Base-by-base conservation (phyloP, 352 stramenopile species). In the Halophytophthora polymorphica region DNA sequence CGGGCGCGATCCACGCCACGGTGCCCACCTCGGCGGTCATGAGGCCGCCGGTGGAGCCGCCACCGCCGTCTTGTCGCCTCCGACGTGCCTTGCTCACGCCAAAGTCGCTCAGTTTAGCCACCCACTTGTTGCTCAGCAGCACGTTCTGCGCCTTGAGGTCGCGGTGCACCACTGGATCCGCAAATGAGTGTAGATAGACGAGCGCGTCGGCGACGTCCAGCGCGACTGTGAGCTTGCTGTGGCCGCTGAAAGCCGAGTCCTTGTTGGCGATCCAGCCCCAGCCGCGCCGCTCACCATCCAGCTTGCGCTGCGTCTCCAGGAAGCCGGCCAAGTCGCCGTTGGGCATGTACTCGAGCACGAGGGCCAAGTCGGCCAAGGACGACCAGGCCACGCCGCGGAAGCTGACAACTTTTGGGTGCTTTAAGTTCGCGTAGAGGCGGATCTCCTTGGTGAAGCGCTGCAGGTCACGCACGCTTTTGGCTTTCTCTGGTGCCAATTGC, bases 91-190 rank as follows among this genome's bases (percentile, higher is more conserved):
- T 73, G 43, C 71, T 83, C 11, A 77, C 61, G n/a, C 72, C 72
- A 62, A 86, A 86, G 46, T 86, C 75, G 18, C 64, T 79, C 29
- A 84, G 52, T 49, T 84, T 86, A 40, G 72, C 69, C 12, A 71
- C 56, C 63, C 57, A 69, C 35, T 67, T 68, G 23, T 63, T 73
- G 49, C 54, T 75, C 13, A 86, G 40, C 22, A 86, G 48, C 41
- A 86, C 70, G 41, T 84, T 86, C 50, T 77, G 60, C 6, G 75
- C 62, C 42, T 86, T 86, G 23, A 86, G 23, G 45, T 86, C 75
- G 42, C 72, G 75, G 25, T 86, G 75, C 40, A 84, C 74, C 4
- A 86, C 61, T 3, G 57, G 57, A 18, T 63, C 57, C 15, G 57
- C 59, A 34, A 75, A 66, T 17, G 60, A 71, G 47, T 81, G 71